A percentile compares a stretch with the other conserved stretches of the same genome.
These are phyloP conservation scores for Vigna angularis DNA, from an alignment of 306 rosid genomes.

Conservation along the genomic window DNA sequence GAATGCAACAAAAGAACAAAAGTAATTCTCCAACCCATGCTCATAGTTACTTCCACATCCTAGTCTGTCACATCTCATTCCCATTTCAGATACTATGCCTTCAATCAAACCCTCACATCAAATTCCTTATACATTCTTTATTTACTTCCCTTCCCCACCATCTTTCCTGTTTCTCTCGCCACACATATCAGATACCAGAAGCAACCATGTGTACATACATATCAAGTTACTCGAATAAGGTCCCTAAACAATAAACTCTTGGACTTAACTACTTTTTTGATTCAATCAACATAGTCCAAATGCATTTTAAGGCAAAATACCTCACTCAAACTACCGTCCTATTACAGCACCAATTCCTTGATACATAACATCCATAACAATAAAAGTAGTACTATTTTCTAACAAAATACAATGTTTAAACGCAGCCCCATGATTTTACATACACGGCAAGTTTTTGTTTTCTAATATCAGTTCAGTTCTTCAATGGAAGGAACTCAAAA, in stretches of 20 bases:
- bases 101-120: slow-evolving; percentile 60
- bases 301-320: slow-evolving; percentile 70
- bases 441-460: slow-evolving; percentile 27
- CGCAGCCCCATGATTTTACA: slow-evolving; percentile 40
- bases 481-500: slow-evolving; percentile 52
- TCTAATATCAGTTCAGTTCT: slow-evolving; percentile 24
- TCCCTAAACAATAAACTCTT: slow-evolving; percentile 38
- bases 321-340: slow-evolving; percentile 48
- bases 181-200: slow-evolving; percentile 28
- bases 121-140: slow-evolving; percentile 48
- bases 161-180: slow-evolving; percentile 41
- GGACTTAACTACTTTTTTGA: slow-evolving; percentile 42
- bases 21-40: slow-evolving; percentile 58
- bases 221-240: slow-evolving; percentile 59
- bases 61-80: slow-evolving; percentile 57
- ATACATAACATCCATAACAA: slow-evolving; percentile 58
- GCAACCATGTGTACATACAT: slow-evolving; percentile 15
- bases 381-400: slow-evolving; percentile 46
- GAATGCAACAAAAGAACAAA: slow-evolving; percentile 64
- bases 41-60: slow-evolving; percentile 71
- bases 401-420: slow-evolving; percentile 44
- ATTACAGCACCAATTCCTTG: slow-evolving; percentile 54
- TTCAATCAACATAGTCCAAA: slow-evolving; percentile 71
- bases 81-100: slow-evolving; percentile 48
- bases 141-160: slow-evolving; percentile 31